Base-by-base conservation (phyloP, 192 early-diverging fungal species). In the Coemansia sp. region DNA sequence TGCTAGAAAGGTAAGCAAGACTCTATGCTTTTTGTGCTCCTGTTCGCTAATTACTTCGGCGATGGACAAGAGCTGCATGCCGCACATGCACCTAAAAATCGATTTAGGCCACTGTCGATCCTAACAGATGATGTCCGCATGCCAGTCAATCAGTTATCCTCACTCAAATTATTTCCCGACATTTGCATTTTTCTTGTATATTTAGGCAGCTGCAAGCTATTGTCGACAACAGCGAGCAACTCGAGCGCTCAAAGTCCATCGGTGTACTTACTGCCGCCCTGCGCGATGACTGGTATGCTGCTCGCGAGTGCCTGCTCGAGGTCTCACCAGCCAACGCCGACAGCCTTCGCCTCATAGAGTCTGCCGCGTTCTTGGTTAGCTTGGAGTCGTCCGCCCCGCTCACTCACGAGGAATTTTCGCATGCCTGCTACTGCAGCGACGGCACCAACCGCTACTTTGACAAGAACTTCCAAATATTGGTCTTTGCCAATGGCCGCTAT, bases 361-460 rank as follows among this genome's bases (percentile, higher is more conserved):
- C 84, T 8, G 84, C 91, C 13, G 86, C 86, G 44, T 92, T 95
- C 73, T 81, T 92, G 34, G 82, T 95, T 61, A 90, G 91, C 74
- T 84, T 95, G 8, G 93, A 95, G 64, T 83, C 90, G 35, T 63
- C 82, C 0, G 79, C 84, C 2, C 93, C 93, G n/a, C 74, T 84
- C 0, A 91, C 91, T 3, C 82, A 82, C 56, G 86, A 92, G 34
- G 90, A 93, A 68, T 85, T 92, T 20, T 86, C 87, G 59, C 85
- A 87, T 9, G 88, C 87, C 7, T 93, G 89, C 82, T 91, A 92
- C 92, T 91, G 93, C 80, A 89, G 91, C 20, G 87, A 92, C 65
- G 91, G 90, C 43, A 75, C 76, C 41, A 89, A 90, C 80, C 83
- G 84, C 45, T 93, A 87, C 84, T 91, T 89, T 83, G 91, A 93